Conservation (phyloP, 1,284 basidiomycete genomes). For the Sporisorium scitamineum region DNA sequence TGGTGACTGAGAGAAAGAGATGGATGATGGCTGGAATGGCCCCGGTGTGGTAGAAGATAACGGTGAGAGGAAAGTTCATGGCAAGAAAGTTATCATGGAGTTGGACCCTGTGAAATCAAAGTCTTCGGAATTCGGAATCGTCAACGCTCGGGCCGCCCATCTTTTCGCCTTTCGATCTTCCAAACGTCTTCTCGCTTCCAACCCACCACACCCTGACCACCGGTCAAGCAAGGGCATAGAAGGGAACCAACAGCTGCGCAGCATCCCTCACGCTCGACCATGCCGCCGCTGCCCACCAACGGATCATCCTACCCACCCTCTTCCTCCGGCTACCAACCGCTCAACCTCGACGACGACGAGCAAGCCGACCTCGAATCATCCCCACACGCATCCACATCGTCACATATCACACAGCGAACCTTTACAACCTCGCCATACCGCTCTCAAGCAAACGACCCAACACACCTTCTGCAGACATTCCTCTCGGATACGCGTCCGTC, state of each 20-base stretch:
- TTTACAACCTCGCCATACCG: constrained; percentile 32
- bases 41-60: neutral
- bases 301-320: constrained; percentile 33
- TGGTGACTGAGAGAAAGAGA: neutral
- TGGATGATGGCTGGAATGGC: neutral
- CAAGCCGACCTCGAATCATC: constrained; percentile 18
- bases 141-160: constrained; percentile 7
- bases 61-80: neutral
- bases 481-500: constrained; percentile 30
- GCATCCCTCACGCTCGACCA: neutral
- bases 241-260: neutral
- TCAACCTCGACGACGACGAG: constrained; percentile 7
- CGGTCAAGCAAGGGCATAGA: neutral
- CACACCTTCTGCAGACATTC: constrained; percentile 20
- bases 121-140: constrained; percentile 14
- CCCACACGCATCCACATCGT: neutral
- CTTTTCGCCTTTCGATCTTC: neutral
- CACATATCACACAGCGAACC: constrained; percentile 2
- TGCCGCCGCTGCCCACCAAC: constrained; percentile 31
- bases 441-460: constrained; percentile 23
- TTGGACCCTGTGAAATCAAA: constrained; percentile 11
- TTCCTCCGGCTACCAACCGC: constrained; percentile 23
- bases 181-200: neutral
- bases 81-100: neutral
- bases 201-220: neutral